Conservation (phyloP, 192 early-diverging fungal species). For the Coemansia sp. region DNA sequence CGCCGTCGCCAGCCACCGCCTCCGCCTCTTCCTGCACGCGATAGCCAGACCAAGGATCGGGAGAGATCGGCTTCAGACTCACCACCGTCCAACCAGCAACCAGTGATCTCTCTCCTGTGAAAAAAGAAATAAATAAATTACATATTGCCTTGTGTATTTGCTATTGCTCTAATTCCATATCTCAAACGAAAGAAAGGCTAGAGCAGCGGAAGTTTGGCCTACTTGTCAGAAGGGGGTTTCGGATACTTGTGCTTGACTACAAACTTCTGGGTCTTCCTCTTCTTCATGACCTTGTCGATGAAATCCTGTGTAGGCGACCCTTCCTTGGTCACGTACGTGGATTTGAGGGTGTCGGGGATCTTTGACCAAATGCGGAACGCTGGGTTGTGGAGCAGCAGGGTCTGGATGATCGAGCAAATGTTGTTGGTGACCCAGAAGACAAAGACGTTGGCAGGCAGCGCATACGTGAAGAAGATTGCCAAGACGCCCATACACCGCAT, state of each 20-base stretch:
- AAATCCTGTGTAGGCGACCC: background rate
- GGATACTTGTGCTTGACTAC: constrained; percentile 25
- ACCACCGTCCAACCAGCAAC: constrained; percentile 8
- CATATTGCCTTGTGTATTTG: too few species aligned
- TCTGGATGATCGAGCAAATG: constrained; percentile 68
- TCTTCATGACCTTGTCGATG: constrained; percentile 15
- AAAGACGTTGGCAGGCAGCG: constrained; percentile 66
- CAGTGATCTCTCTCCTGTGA: constrained; percentile 5
- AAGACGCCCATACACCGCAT: constrained; percentile 52
- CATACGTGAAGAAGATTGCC: constrained; percentile 53
- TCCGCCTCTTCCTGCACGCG: background rate
- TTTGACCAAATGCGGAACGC: constrained; percentile 57
- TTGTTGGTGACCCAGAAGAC: constrained; percentile 85
- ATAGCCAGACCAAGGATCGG: background rate
- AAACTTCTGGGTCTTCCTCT: constrained; percentile 15
- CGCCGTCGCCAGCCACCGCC: constrained; percentile 41
- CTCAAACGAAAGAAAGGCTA: background rate
- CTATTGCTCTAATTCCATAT: background rate
- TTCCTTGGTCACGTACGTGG: constrained; percentile 10
- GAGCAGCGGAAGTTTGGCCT: too few species aligned
- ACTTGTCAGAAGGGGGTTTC: background rate
- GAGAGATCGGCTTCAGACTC: background rate
- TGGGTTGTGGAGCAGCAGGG: constrained; percentile 61
- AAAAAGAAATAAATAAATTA: background rate
- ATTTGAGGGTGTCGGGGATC: constrained; percentile 57